A percentile compares a stretch with the other conserved stretches of the same genome.
These are phyloP conservation scores for Dimargaris verticillata DNA, from an alignment of 192 early-diverging fungal species.

Conservation along the genomic window DNA sequence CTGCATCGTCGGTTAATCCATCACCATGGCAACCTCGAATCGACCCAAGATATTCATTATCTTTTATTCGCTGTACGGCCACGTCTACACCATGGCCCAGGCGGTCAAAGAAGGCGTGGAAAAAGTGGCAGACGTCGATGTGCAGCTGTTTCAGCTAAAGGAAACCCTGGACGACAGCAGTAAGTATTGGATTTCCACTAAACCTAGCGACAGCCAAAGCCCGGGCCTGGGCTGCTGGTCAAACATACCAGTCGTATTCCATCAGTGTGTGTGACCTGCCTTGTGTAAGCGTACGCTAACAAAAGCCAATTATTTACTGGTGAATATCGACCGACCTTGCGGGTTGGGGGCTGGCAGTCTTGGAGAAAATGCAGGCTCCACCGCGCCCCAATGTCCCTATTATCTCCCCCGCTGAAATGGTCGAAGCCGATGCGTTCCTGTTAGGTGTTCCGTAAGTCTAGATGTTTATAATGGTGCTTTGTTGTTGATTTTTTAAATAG, in stretches of 20 bases:
- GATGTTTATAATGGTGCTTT: not conserved
- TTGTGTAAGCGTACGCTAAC: no score
- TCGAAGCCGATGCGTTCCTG: conserved; percentile 46
- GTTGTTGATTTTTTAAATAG: no score
- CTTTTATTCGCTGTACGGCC: conserved; percentile 53
- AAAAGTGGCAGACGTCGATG: conserved; percentile 27
- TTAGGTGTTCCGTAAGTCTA: conserved; percentile 37
- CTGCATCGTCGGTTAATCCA: not conserved
- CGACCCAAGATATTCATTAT: conserved; percentile 38
- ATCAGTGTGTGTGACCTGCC: no score
- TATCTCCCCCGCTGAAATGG: conserved; percentile 32
- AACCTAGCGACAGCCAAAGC: no score
- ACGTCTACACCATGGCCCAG: conserved; percentile 52
- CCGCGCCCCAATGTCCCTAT: conserved; percentile 36
- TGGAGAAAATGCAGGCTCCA: conserved; percentile 45
- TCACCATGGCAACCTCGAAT: not conserved
- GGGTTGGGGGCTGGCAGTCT: conserved; percentile 13
- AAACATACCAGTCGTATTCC: no score
- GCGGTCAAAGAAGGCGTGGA: conserved; percentile 44
- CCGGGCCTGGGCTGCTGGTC: no score
- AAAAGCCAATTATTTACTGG: no score
- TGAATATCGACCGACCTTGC: no score
- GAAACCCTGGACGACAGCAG: conserved; percentile 43
- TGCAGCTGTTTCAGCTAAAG: conserved; percentile 33
- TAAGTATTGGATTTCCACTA: not conserved